Evolutionary conservation across 2,329 filamentous ascomycete genomes (phyloP).

Genomic region (Stachybotrys chartarum): DNA sequence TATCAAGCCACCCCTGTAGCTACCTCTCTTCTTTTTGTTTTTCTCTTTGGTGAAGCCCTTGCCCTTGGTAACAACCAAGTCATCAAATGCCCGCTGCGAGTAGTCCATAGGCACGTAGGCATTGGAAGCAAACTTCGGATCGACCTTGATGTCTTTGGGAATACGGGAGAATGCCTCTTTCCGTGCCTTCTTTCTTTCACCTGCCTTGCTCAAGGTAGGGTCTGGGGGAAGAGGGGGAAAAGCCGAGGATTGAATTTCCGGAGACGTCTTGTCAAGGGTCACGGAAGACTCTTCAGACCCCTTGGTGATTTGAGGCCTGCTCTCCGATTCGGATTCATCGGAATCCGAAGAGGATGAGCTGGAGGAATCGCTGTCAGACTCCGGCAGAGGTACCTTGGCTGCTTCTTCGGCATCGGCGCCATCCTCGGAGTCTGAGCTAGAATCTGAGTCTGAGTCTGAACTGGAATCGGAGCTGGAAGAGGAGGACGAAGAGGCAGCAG

Average conservation of each 20-base stretch:
- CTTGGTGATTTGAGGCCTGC: slow-evolving; percentile 10
- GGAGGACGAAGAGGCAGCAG: slow-evolving; percentile 22
- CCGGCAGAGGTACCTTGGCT: slow-evolving; percentile 33
- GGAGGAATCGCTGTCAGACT: slow-evolving; percentile 28
- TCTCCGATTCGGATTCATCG: slow-evolving; percentile 16
- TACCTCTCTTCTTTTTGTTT: slow-evolving; percentile 95
- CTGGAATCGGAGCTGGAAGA: slow-evolving; percentile 17
- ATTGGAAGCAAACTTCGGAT: slow-evolving; percentile 68
- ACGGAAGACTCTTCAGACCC: slow-evolving; percentile 35
- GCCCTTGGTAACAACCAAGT: slow-evolving; percentile 83
- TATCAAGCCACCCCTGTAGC: slow-evolving; percentile 82
- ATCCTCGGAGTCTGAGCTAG: slow-evolving; percentile 26
- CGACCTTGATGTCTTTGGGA: slow-evolving; percentile 59
- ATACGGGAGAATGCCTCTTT: slow-evolving; percentile 73
- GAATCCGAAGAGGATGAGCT: slow-evolving; percentile 26
- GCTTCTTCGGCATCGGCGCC: slow-evolving; percentile 28
- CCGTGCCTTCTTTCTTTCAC: slow-evolving; percentile 41
- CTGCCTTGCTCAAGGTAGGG: slow-evolving; percentile 20
- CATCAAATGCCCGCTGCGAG: slow-evolving; percentile 79
- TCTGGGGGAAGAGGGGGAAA: slow-evolving; percentile 48
- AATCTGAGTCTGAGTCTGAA: slow-evolving; percentile 30
- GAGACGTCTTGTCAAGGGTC: slow-evolving; percentile 47
- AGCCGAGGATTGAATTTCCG: slow-evolving; percentile 22
- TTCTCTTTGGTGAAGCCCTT: slow-evolving; percentile 99
- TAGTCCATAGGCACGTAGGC: slow-evolving; percentile 80